Evolutionary conservation across 371 early-diverging fungal genomes (phyloP), one percentile per base, ranked within the genome.

Genomic region (Zychaea mexicana): DNA sequence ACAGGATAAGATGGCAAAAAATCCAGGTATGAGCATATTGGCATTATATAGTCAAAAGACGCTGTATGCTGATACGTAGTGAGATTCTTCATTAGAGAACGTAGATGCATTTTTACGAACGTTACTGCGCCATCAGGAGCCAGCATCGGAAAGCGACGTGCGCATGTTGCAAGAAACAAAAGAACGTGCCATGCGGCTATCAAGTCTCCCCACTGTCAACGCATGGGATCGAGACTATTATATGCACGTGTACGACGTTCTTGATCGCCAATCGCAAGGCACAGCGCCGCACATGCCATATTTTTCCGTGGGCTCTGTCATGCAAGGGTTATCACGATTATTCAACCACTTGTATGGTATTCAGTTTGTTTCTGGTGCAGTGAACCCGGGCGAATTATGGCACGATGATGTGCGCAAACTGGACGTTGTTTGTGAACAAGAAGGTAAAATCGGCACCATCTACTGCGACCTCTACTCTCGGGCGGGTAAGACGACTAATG

Each of bases 391-490:
- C 7, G 97, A 97, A 73, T 71, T 85, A 0, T 98, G 98, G 98
- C 92, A 96, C 68, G 74, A 82, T 0, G 91, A 93, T 27, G 97
- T 98, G 2, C 85, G 91, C 30, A 94, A 93, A 69, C 70, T 97
- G 21, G 88, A 93, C 52, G 97, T 94, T 0, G 76, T 95, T 15
- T 92, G 94, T 68, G 96, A 96, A 69, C 66, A 74, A 24, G 94
- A 92, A 30, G 92, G 89, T 30, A 78, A 84, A 46, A 85, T 97
- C 52, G 98, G 98, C 15, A 87, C 90, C 1, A 92, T 98, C 10
- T 98, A 98, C 70, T 95, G 96, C 64, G 98, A 98, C 70, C 76
- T 97, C 39, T 94, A 91, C 71, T 69, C 75, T 15, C 86, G 98
- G 3, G 67, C 66, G 26, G 87, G 86, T 26, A 98, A 97, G 70